These are phyloP conservation scores for Trichomonas vaginalis DNA, from an alignment of 208 protist genomes.

Conservation along the genomic window DNA sequence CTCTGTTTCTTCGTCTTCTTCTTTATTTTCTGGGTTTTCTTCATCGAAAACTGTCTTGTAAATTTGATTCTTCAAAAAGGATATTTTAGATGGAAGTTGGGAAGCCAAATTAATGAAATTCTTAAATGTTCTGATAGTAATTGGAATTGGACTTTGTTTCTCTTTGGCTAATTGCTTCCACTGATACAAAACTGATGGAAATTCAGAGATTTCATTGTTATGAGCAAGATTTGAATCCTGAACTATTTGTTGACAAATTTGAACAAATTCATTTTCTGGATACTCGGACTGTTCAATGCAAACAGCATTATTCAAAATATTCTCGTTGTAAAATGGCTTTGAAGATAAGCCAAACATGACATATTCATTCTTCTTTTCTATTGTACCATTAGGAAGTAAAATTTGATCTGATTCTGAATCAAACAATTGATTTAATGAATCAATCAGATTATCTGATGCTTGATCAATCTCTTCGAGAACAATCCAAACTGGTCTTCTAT, in stretches of 20 bases:
- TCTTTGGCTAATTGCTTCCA: neutral
- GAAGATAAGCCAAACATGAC: neutral
- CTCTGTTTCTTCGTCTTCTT: too few relatives aligned
- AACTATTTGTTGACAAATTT: neutral
- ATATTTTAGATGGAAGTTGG: too few relatives aligned
- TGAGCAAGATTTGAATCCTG: neutral
- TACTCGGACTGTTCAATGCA: neutral
- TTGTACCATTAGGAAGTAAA: neutral
- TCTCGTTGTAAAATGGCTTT: neutral
- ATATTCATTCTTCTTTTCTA: neutral
- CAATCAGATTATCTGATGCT: neutral
- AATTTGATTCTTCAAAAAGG: too few relatives aligned
- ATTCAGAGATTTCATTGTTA: too few relatives aligned
- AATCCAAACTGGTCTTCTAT: neutral
- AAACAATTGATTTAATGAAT: neutral
- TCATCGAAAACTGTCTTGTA: too few relatives aligned
- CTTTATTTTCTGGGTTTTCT: too few relatives aligned
- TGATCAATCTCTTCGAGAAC: neutral
- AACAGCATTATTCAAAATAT: neutral
- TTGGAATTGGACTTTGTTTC: neutral
- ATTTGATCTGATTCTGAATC: neutral
- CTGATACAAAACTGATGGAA: neutral
- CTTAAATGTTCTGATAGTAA: neutral
- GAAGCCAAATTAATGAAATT: neutral
- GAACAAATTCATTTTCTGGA: neutral